Base-by-base conservation (phyloP, 306 rosid species). In the Dicorynia guianensis region DNA sequence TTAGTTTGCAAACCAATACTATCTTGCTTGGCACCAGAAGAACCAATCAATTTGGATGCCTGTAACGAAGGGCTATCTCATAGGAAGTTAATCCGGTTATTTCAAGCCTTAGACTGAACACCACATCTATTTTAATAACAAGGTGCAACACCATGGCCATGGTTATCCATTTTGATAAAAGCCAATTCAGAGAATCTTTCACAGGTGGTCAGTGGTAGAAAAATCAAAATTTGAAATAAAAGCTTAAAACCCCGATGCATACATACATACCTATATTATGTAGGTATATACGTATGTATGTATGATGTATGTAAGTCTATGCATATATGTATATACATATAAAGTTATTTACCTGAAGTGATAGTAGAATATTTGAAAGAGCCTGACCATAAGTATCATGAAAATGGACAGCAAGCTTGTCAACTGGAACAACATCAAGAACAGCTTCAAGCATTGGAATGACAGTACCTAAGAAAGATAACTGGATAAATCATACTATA, bases 341-440 rank as follows among this genome's bases (percentile, higher is more conserved):
- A 39, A 39, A 54, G 11, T 30, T 34, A 76, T 48, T 81, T 74
- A 91, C 97, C 96, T 94, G 98, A 66, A 94, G 90, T 36, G 97
- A 94, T 58, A 67, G 79, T 43, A 91, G 83, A 72, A 80, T 91
- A 81, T 91, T 94, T 76, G 97, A 84, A 76, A 94, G 91, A 18
- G 98, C 98, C 83, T 94, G 98, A 46, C 98, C 98, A n/a, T 94
- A 94, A 39, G 97, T 94, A 77, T 94, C 98, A 34, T 94, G 98
- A 77, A 90, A 94, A 79, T 91, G 98, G 78, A 94, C 98, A 57
- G 95, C 95, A 72, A 94, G 87, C 61, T 76, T 90, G 47, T 91
- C 90, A 60, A 65, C 71, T 0, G 93, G 96, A 68, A 88, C 89
- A 67, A 85, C 93, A 17, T 87, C 85, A 79, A 75, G 82, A 65